Percentiles rank a stretch among this genome's conserved stretches.
phyloP scores from a whole-genome alignment of 129 eudicot genomes.

The Smallanthus sonchifolius region DNA sequence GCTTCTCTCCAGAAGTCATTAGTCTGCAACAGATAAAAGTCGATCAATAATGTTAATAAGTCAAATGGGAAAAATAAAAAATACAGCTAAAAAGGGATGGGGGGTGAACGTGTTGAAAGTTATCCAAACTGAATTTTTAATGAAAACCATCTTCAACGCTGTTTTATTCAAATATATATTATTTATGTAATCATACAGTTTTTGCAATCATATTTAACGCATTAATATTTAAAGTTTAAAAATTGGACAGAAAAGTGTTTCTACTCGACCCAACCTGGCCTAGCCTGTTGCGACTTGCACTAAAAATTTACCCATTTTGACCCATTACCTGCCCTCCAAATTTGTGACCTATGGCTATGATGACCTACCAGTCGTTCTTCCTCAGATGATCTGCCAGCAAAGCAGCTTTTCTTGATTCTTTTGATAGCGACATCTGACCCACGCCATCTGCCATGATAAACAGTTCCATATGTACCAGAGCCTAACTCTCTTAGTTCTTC shows the following conservation, averaged over 20 bases:
- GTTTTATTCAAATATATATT: neutral
- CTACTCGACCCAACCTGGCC: neutral
- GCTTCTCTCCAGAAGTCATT: conserved; percentile 92
- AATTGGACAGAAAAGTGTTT: neutral
- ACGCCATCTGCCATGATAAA: conserved; percentile 89
- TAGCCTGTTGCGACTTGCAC: neutral
- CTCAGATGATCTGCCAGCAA: conserved; percentile 82
- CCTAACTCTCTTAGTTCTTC: conserved; percentile 87
- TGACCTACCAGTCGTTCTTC: conserved; percentile 77
- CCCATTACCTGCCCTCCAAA: neutral
- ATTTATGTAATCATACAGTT: neutral
- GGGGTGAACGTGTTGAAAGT: neutral
- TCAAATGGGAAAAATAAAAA: neutral
- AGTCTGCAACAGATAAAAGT: conserved; percentile 38
- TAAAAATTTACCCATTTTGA: neutral
- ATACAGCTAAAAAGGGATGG: neutral
- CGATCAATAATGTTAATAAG: neutral
- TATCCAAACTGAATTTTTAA: neutral
- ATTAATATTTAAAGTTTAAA: neutral
- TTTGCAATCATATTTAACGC: neutral
- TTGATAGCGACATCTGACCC: conserved; percentile 91
- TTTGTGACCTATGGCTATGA: neutral
- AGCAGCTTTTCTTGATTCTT: conserved; percentile 78
- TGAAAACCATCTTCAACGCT: neutral
- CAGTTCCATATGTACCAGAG: conserved; percentile 93